These are phyloP conservation scores for Lathyrus oleraceus DNA, from an alignment of 306 rosid species.

Conservation along the genomic window DNA sequence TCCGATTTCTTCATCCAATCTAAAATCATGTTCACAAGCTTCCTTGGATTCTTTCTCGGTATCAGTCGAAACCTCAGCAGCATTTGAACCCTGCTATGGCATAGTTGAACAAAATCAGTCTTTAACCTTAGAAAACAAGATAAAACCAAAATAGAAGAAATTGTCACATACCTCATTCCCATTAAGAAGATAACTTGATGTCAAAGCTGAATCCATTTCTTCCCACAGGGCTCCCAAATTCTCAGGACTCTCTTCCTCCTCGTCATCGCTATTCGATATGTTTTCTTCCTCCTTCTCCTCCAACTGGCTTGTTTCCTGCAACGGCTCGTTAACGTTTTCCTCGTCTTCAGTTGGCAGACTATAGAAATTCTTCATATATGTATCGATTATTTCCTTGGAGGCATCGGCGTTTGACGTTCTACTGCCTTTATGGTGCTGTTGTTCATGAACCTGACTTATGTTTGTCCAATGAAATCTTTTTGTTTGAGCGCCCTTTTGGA, in stretches of 20 bases:
- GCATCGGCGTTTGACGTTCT: slow-evolving; percentile 66
- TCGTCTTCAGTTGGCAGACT: slow-evolving; percentile 39
- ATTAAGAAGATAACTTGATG: slow-evolving; percentile 62
- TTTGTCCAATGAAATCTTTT: slow-evolving; percentile 34
- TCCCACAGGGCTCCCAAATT: slow-evolving; percentile 72
- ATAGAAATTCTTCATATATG: slow-evolving; percentile 63
- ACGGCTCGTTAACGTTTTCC: slow-evolving; percentile 54
- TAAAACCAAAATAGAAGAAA: neutral
- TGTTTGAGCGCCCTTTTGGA: slow-evolving; percentile 32
- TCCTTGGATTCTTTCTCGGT: slow-evolving; percentile 4
- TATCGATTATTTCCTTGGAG: slow-evolving; percentile 71
- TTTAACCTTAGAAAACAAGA: neutral
- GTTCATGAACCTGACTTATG: slow-evolving; percentile 25
- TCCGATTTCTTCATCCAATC: slow-evolving; percentile 76
- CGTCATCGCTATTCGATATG: slow-evolving; percentile 1
- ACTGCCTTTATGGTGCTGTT: slow-evolving; percentile 42
- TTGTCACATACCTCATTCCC: slow-evolving; percentile 51
- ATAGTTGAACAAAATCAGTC: slow-evolving; percentile 32
- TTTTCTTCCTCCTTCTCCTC: slow-evolving; percentile 38
- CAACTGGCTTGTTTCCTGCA: slow-evolving; percentile 52
- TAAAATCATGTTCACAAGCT: slow-evolving; percentile 61
- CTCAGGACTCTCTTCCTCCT: slow-evolving; percentile 53
- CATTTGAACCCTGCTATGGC: slow-evolving; percentile 55
- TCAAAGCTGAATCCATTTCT: slow-evolving; percentile 75
- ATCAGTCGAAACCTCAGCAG: slow-evolving; percentile 17